phyloP scores from a whole-genome alignment of 2,329 filamentous ascomycete species.

The Cytospora mali region DNA sequence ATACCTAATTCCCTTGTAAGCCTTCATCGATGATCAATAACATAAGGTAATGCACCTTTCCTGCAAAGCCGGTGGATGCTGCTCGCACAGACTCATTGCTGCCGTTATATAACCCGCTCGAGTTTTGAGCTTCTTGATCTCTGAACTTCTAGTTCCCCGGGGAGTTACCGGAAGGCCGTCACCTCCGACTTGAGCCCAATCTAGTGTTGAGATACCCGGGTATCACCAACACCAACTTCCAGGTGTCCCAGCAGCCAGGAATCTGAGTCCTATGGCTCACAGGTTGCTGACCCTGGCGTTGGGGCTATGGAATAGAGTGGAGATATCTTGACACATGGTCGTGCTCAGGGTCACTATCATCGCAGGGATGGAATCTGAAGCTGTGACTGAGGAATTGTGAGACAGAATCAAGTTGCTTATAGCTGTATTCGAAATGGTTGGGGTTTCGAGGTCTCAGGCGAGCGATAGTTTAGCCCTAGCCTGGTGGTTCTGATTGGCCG shows the following conservation, averaged over 20 bases:
- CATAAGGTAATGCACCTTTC: neutral
- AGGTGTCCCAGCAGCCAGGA: constrained; percentile 34
- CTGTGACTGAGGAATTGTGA: neutral
- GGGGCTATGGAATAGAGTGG: constrained; percentile 47
- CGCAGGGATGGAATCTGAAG: neutral
- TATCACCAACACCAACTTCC: neutral
- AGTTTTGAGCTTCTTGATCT: neutral
- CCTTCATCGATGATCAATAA: neutral
- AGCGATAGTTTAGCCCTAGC: neutral
- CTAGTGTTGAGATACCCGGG: neutral
- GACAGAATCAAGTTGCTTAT: neutral
- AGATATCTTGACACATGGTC: constrained; percentile 22
- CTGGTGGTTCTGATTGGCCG: constrained; percentile 9
- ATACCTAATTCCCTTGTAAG: neutral
- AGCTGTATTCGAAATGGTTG: neutral
- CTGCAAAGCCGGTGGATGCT: neutral
- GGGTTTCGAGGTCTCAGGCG: neutral
- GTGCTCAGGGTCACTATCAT: constrained; percentile 4
- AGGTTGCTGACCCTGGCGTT: constrained; percentile 49
- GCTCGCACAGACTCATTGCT: neutral
- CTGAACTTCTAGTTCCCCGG: neutral
- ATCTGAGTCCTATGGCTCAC: constrained; percentile 34
- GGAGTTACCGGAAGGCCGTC: neutral
- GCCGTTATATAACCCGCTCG: neutral
- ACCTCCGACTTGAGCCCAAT: neutral